phyloP scores from a whole-genome alignment of 306 rosid species.

The Castanospermum australe region DNA sequence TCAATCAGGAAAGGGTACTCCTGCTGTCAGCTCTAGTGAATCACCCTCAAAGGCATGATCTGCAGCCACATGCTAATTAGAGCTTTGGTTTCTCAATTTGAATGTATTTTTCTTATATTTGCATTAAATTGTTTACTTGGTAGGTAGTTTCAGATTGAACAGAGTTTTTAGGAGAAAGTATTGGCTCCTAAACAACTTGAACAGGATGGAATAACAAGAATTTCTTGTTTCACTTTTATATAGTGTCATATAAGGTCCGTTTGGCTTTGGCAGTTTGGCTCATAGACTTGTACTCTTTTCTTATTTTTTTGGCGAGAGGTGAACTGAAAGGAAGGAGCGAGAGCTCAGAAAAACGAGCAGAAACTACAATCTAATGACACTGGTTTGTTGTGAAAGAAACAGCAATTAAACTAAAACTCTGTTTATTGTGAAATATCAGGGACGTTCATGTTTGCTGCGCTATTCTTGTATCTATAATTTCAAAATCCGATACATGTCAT shows the following conservation, averaged over 20 bases:
- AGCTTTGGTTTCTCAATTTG: constrained; percentile 33
- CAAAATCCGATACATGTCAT: not conserved
- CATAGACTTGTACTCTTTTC: too few species aligned
- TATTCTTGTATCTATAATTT: not conserved
- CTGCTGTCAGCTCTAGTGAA: constrained; percentile 41
- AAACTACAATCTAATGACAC: too few species aligned
- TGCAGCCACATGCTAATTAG: constrained; percentile 5
- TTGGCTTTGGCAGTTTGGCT: too few species aligned
- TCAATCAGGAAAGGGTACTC: constrained; percentile 33
- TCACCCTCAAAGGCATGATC: constrained; percentile 49
- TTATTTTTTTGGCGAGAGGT: too few species aligned
- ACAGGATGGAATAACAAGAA: constrained; percentile 18
- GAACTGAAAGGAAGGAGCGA: too few species aligned
- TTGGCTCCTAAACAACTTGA: constrained; percentile 18
- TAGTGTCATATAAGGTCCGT: too few species aligned
- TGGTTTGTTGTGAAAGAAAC: too few species aligned
- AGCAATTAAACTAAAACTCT: too few species aligned
- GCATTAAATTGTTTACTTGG: constrained; percentile 6
- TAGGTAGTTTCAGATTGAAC: constrained; percentile 15
- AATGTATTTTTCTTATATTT: constrained; percentile 9
- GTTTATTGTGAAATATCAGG: too few species aligned
- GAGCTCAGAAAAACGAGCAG: too few species aligned
- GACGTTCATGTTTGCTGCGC: not conserved
- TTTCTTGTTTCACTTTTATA: constrained; percentile 11
- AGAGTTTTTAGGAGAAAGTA: not conserved